Evolutionary conservation across 1,284 basidiomycete species (phyloP).

Genomic region (Sanghuangporus weigelae): DNA sequence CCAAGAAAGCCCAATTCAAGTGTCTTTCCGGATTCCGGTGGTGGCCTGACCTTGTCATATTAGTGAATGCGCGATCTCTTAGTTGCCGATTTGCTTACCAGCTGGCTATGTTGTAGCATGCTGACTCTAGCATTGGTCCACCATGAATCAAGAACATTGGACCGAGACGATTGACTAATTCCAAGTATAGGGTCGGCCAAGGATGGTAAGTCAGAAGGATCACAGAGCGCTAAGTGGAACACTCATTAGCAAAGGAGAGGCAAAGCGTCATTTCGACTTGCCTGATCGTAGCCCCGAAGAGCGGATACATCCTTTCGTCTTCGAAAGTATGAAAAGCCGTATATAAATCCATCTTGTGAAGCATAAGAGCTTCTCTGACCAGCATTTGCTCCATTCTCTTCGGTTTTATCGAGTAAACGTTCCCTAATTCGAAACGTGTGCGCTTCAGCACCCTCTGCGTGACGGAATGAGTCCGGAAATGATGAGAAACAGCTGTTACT

Average conservation of each 20-base stretch:
- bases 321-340: constrained; percentile 81
- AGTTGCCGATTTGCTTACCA: constrained; percentile 54
- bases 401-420: constrained; percentile 23
- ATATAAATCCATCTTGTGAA: constrained; percentile 65
- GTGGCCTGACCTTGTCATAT: constrained; percentile 59
- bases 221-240: constrained; percentile 61
- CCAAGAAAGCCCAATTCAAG: constrained; percentile 81
- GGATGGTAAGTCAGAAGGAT: constrained; percentile 83
- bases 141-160: constrained; percentile 74
- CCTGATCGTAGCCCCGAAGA: constrained; percentile 86
- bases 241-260: background rate
- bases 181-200: constrained; percentile 79
- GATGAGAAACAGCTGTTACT: constrained; percentile 80
- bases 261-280: constrained; percentile 28
- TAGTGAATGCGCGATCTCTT: constrained; percentile 9
- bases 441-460: constrained; percentile 66
- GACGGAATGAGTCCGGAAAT: constrained; percentile 87
- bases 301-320: constrained; percentile 65
- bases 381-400: constrained; percentile 11
- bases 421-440: constrained; percentile 73
- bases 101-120: constrained; percentile 79
- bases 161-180: constrained; percentile 66
- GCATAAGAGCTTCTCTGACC: constrained; percentile 23
- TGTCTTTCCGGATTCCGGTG: constrained; percentile 54
- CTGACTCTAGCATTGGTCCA: constrained; percentile 76